Percentiles rank a stretch among this genome's conserved stretches.
Evolutionary conservation across 192 early-diverging fungal genomes (phyloP).

Genomic region (Spinellus fusiger): DNA sequence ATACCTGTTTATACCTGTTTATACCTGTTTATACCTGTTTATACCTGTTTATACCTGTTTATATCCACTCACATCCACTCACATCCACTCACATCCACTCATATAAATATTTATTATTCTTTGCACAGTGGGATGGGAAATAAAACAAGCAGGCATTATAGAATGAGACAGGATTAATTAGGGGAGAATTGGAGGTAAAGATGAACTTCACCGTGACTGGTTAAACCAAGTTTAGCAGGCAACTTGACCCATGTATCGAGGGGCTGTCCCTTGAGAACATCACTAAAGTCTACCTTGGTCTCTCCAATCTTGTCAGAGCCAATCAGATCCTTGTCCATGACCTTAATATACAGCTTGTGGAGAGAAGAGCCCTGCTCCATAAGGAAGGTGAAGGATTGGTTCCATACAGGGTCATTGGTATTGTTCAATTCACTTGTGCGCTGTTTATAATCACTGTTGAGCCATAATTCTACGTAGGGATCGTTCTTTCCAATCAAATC

Average conservation of each 20-base stretch:
- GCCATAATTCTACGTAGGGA: slow-evolving; percentile 16
- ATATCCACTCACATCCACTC: no score
- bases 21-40: no score
- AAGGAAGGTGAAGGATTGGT: slow-evolving; percentile 20
- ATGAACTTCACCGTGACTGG: slow-evolving; percentile 27
- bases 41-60: no score
- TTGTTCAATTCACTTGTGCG: slow-evolving; percentile 1
- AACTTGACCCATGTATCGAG: slow-evolving; percentile 25
- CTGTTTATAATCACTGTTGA: slow-evolving; percentile 21
- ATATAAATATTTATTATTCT: no score
- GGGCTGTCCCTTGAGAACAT: slow-evolving; percentile 11
- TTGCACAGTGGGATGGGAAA: no score
- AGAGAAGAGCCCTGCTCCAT: slow-evolving; percentile 4
- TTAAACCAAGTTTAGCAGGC: slow-evolving; percentile 30
- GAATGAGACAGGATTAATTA: background rate
- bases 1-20: no score
- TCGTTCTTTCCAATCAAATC: slow-evolving; percentile 29
- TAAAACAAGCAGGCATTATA: no score
- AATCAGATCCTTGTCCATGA: slow-evolving; percentile 29
- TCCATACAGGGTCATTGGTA: slow-evolving; percentile 24
- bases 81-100: no score
- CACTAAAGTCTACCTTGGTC: slow-evolving; percentile 15
- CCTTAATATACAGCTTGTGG: slow-evolving; percentile 31
- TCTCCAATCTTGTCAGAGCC: slow-evolving; percentile 33
- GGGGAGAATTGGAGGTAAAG: slow-evolving; percentile 27